Conservation (phyloP, 2,329 filamentous ascomycete genomes). For the Dactylellina drechsleri region DNA sequence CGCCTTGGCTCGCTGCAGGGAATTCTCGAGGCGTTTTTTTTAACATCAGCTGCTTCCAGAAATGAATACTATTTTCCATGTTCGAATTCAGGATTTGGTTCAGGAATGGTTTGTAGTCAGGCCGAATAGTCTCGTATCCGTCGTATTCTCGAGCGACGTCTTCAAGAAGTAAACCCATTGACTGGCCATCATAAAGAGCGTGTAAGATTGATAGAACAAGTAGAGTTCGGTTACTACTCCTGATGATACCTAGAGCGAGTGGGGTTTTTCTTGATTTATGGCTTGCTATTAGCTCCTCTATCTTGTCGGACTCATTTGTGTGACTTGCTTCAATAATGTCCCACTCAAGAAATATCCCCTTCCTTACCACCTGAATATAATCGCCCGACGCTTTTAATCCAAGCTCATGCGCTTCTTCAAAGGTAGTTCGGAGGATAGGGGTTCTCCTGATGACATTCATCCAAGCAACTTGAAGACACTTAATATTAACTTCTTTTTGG, state of each 20-base stretch:
- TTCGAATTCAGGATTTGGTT: conserved; percentile 62
- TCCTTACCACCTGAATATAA: conserved; percentile 69
- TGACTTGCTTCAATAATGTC: conserved; percentile 55
- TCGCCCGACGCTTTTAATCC: conserved; percentile 64
- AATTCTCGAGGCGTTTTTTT: conserved; percentile 64
- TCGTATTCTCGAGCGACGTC: conserved; percentile 75
- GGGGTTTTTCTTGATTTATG: conserved; percentile 61
- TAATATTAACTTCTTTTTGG: conserved; percentile 66
- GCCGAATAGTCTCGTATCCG: conserved; percentile 63
- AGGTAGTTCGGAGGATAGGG: conserved; percentile 79
- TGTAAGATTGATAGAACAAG: conserved; percentile 77
- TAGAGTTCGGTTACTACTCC: conserved; percentile 60
- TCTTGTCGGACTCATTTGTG: conserved; percentile 29
- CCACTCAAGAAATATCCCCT: conserved; percentile 60
- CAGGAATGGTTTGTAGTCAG: conserved; percentile 65
- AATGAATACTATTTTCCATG: conserved; percentile 66
- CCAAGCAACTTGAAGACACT: conserved; percentile 72
- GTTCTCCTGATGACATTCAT: conserved; percentile 68
- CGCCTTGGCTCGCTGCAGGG: conserved; percentile 56
- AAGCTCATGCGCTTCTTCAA: conserved; percentile 68
- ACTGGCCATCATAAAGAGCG: conserved; percentile 90
- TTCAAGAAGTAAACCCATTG: conserved; percentile 76
- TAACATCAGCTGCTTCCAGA: conserved; percentile 77
- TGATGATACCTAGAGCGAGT: conserved; percentile 61
- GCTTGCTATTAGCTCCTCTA: conserved; percentile 49